Evolutionary conservation across 2,329 filamentous ascomycete species (phyloP).

Genomic region (Colletotrichum ledebouriae): DNA sequence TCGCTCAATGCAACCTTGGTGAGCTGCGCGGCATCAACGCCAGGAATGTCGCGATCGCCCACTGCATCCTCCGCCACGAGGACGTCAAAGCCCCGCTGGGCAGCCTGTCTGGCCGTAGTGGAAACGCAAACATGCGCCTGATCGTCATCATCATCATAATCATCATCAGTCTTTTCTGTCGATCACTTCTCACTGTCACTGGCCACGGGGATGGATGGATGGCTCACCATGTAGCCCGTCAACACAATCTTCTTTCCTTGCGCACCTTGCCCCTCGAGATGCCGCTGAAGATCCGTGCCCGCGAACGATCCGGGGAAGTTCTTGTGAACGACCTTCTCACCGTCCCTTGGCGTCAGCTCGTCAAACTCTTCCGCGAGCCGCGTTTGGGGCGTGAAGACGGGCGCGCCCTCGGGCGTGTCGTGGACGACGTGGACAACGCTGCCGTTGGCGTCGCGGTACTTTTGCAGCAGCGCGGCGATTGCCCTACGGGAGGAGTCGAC

Average conservation of each 20-base stretch:
- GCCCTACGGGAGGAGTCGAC: constrained; percentile 65
- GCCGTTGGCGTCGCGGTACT: constrained; percentile 67
- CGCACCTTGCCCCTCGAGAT: constrained; percentile 61
- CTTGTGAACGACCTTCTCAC: constrained; percentile 72
- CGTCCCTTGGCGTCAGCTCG: constrained; percentile 66
- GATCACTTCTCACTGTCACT: no score
- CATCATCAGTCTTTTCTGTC: neutral
- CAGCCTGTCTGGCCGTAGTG: constrained; percentile 73
- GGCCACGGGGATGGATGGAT: neutral
- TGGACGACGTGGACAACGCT: constrained; percentile 73
- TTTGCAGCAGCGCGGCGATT: constrained; percentile 69
- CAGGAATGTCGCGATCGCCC: constrained; percentile 76
- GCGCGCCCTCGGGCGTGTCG: constrained; percentile 69
- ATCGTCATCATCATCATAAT: neutral
- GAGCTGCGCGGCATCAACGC: constrained; percentile 67
- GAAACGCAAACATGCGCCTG: constrained; percentile 76
- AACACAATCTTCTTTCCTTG: constrained; percentile 73
- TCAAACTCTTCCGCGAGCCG: constrained; percentile 71
- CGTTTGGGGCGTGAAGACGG: constrained; percentile 75
- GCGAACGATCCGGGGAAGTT: constrained; percentile 71
- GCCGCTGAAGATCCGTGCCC: constrained; percentile 68
- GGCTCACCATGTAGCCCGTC: constrained; percentile 68
- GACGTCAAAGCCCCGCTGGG: constrained; percentile 74
- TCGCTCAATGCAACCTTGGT: constrained; percentile 66
- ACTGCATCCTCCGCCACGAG: constrained; percentile 72